Evolutionary conservation across 331 rosid genomes (phyloP), one percentile per base, ranked within the genome.

Genomic region (Arachis monticola): DNA sequence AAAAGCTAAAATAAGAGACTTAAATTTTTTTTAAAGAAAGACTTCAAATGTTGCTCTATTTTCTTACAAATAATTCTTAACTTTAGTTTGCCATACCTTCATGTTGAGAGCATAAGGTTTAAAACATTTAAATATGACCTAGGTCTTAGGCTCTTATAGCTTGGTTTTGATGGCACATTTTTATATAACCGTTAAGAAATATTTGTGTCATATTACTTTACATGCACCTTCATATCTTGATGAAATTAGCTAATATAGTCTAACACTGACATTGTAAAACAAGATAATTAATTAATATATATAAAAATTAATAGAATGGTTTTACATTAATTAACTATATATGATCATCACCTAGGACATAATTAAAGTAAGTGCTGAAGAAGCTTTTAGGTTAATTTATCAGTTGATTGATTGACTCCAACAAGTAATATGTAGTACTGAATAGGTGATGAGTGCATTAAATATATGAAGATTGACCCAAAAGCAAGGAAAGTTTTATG

Each of bases 401-500:
- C 5, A 41, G 69, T 5, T 22, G 59, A 79, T 38, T 56, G 40
- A 66, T 38, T 56, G 40, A 66, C 7, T 7, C 31, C 9, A 60
- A 60, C 2, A 10, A 41, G n/a, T 31, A 46, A 40, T 30, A 14
- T 56, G 8, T 40, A 31, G 14, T 10, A 41, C 3, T 14, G 70
- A 67, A 32, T 12, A 64, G 65, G 10, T 9, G 58, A 76, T 22
- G 13, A 51, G 14, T 17, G 77, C 87, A 79, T 75, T 83, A 61
- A 79, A 17, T 17, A 72, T 79, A 83, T 14, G 0, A 0, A 72
- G 31, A 60, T 83, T 71, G 87, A 83, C 81, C 48, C n/a, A 75
- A 75, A 79, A 75, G 69, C 46, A 0, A 38, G 51, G 44, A 52
- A 47, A 27, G 44, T 27, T 17, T 38, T 13, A 13, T 1, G 81